Conservation (phyloP, 2,329 filamentous ascomycete species). For the Beauveria varroae region DNA sequence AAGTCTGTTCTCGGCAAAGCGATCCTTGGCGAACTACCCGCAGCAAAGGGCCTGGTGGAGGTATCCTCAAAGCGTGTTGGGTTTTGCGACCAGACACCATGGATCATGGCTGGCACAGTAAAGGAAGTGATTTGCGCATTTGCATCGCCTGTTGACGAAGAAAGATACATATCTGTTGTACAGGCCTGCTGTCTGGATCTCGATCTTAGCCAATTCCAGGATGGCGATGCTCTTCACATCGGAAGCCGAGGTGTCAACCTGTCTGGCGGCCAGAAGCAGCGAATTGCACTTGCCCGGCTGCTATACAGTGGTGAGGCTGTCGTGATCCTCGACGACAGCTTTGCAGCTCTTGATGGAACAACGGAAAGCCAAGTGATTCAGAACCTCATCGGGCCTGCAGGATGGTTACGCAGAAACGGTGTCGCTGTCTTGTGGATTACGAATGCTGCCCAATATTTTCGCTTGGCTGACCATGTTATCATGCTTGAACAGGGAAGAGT, state of each 20-base stretch:
- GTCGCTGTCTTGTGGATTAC: constrained; percentile 27
- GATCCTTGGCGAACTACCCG: constrained; percentile 1
- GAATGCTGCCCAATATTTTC: constrained; percentile 29
- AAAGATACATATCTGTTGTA: not conserved
- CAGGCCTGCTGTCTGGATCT: constrained; percentile 2
- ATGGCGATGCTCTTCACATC: not conserved
- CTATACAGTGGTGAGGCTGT: constrained; percentile 10
- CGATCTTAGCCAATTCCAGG: not conserved
- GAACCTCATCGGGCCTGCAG: constrained; percentile 15
- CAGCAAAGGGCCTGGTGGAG: not conserved
- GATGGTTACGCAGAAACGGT: constrained; percentile 20
- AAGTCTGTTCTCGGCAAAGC: constrained; percentile 6
- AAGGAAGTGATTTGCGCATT: constrained; percentile 9
- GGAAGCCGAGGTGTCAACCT: constrained; percentile 9
- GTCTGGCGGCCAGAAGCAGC: constrained; percentile 10
- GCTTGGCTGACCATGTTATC: constrained; percentile 33
- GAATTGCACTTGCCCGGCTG: constrained; percentile 13
- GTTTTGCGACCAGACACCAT: constrained; percentile 8
- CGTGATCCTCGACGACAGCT: constrained; percentile 15
- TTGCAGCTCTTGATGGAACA: constrained; percentile 15
- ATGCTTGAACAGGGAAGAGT: constrained; percentile 29
- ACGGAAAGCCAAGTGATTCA: constrained; percentile 14
- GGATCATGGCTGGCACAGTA: constrained; percentile 1
- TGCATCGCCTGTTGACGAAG: not conserved
- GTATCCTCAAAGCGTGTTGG: not conserved